These are phyloP conservation scores for Neoconidiobolus thromboides DNA, from an alignment of 371 early-diverging fungal species.

Conservation along the genomic window DNA sequence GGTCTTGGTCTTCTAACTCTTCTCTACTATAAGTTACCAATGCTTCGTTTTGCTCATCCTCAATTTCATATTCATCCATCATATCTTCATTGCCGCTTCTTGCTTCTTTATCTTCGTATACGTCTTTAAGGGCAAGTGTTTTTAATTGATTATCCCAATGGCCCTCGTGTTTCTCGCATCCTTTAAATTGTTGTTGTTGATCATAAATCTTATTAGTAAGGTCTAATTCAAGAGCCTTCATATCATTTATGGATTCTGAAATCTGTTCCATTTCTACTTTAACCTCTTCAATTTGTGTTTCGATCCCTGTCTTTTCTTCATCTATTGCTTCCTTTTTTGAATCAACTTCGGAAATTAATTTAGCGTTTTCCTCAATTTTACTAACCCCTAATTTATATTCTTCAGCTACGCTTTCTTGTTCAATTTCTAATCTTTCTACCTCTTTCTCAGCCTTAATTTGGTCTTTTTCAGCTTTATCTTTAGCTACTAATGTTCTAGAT, in stretches of 20 bases:
- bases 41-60: too few relatives aligned
- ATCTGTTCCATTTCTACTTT: constrained; percentile 26
- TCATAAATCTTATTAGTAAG: not conserved
- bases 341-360: constrained; percentile 16
- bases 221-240: constrained; percentile 26
- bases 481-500: constrained; percentile 45
- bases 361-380: constrained; percentile 20
- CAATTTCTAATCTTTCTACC: constrained; percentile 30
- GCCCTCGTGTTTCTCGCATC: not conserved
- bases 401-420: constrained; percentile 16
- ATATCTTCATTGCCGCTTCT: not conserved
- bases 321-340: constrained; percentile 12
- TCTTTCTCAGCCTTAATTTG: constrained; percentile 33
- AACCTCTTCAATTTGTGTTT: not conserved
- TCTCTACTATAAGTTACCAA: not conserved
- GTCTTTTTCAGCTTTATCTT: constrained; percentile 32
- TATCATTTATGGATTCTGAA: constrained; percentile 44
- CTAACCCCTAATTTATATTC: too few relatives aligned
- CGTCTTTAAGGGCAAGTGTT: not conserved
- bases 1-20: constrained; percentile 30
- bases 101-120: not conserved
- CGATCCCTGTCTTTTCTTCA: not conserved
- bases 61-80: too few relatives aligned
- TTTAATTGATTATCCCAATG: not conserved
- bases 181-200: not conserved